phyloP scores from a whole-genome alignment of 495 filamentous ascomycete species.

The Pyronema domesticum region DNA sequence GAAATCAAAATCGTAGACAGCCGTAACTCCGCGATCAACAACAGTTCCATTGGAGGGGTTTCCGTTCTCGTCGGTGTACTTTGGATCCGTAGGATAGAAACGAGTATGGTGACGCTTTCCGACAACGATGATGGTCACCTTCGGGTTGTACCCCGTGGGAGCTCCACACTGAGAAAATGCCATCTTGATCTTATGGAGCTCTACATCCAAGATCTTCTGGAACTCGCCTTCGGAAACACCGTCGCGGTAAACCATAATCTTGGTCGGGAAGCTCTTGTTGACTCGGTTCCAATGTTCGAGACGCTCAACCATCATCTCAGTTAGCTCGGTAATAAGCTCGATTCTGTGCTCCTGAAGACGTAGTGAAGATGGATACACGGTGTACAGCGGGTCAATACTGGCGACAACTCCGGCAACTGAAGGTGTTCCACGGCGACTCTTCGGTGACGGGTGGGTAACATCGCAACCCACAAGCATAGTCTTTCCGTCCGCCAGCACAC shows the following conservation, averaged over 20 bases:
- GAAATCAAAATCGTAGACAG: slow-evolving; percentile 62
- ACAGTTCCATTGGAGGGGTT: slow-evolving; percentile 64
- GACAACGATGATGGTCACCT: slow-evolving; percentile 46
- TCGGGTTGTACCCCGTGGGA: slow-evolving; percentile 28
- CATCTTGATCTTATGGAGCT: slow-evolving; percentile 36
- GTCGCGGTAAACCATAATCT: slow-evolving; percentile 77
- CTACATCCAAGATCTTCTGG: slow-evolving; percentile 12
- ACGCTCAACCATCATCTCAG: slow-evolving; percentile 39
- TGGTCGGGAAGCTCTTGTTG: slow-evolving; percentile 40
- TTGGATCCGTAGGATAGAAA: slow-evolving; percentile 46
- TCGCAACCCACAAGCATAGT: slow-evolving; percentile 76
- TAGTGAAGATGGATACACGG: slow-evolving; percentile 51
- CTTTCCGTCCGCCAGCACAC: slow-evolving; percentile 40
- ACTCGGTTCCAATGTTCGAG: slow-evolving; percentile 43
- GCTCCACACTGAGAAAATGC: slow-evolving; percentile 39
- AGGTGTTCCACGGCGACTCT: slow-evolving; percentile 38
- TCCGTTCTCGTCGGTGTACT: slow-evolving; percentile 33
- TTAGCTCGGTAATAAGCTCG: slow-evolving; percentile 39
- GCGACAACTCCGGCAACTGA: slow-evolving; percentile 63
- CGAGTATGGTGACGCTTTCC: slow-evolving; percentile 85
- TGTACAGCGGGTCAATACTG: slow-evolving; percentile 41
- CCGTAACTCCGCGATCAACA: slow-evolving; percentile 73
- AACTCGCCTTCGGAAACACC: slow-evolving; percentile 62
- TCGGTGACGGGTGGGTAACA: slow-evolving; percentile 73
- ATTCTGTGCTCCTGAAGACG: slow-evolving; percentile 35